phyloP scores from a whole-genome alignment of 495 filamentous ascomycete genomes.

The Trichoderma virens region DNA sequence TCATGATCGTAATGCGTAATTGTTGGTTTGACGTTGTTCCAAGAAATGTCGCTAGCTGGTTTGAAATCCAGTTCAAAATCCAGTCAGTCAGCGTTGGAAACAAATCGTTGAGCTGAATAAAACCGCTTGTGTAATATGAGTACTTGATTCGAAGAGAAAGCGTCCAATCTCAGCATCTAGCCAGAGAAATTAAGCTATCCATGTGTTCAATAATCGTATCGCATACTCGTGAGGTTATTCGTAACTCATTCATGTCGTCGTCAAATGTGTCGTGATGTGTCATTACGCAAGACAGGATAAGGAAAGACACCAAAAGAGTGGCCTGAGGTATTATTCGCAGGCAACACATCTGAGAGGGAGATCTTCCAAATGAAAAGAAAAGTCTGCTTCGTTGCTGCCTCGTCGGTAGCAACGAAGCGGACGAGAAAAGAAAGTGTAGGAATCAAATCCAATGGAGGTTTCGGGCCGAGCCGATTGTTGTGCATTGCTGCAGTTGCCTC shows the following conservation, averaged over 20 bases:
- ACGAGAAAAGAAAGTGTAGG: constrained; percentile 2
- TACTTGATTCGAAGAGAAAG: not conserved
- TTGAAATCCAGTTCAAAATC: not conserved
- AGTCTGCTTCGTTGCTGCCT: not conserved
- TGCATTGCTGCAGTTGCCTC: constrained; percentile 12
- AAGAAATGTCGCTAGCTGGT: not conserved
- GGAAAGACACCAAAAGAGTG: not conserved
- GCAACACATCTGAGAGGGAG: not conserved
- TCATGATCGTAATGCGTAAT: not conserved
- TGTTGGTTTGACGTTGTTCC: not conserved
- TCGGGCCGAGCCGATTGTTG: constrained; percentile 11
- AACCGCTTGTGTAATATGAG: not conserved
- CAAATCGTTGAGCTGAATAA: constrained; percentile 1
- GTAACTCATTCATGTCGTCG: constrained; percentile 8
- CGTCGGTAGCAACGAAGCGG: not conserved
- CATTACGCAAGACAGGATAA: constrained; percentile 8
- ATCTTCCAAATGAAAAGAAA: not conserved
- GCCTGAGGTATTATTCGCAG: not conserved
- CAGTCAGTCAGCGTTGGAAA: not conserved
- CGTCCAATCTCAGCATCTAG: not conserved
- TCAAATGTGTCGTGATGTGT: not conserved
- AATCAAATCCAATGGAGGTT: constrained; percentile 4
- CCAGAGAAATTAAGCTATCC: not conserved
- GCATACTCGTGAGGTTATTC: not conserved
- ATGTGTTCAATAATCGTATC: not conserved